Evolutionary conservation across 176 grass and related monocot genomes (phyloP), one percentile per base, ranked within the genome.

Genomic region (Rhynchospora breviuscula): DNA sequence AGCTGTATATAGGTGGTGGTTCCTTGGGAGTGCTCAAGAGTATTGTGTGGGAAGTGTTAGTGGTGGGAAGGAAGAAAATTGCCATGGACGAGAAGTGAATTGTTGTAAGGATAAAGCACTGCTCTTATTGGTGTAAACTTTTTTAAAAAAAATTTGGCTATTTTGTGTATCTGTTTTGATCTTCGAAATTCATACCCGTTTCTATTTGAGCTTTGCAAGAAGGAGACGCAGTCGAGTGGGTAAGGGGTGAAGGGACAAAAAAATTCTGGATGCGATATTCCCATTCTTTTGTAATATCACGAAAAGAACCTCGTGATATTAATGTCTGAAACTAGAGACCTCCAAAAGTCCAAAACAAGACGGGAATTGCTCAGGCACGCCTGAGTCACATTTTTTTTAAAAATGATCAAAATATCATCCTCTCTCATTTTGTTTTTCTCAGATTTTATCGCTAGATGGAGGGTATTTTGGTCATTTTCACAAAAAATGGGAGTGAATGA

Each of bases 31-130:
- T 72, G 72, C 29, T 63, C 57, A 63, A 43, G 18, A 80, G 56
- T 8, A 80, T 80, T 80, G 33, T 22, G 26, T 63, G 78, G n/a
- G 78, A 80, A 80, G 78, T 63, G 26, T 33, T 62, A 22, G 60
- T 85, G 70, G 89, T 67, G 33, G 80, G 75, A 29, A 93, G 81
- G 13, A 84, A 83, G 11, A 84, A 90, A 23, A 86, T 85, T 70
- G 87, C 87, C 95, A 94, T 97, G 84, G 59, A 15, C 52, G 59
- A 73, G 22, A 67, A 69, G 15, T 69, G 15, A 29, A 25, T 11
- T 3, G 13, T 43, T 46, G 52, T 26, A 12, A 18, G 56, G 1
- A 57, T 25, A 47, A 57, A 13, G n/a, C 4, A 54, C 77, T n/a
- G 47, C 67, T 45, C 17, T 40, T 21, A 71, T 45, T 43, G 17